Conservation (phyloP, 257 asterid species). For the Penstemon barbatus region DNA sequence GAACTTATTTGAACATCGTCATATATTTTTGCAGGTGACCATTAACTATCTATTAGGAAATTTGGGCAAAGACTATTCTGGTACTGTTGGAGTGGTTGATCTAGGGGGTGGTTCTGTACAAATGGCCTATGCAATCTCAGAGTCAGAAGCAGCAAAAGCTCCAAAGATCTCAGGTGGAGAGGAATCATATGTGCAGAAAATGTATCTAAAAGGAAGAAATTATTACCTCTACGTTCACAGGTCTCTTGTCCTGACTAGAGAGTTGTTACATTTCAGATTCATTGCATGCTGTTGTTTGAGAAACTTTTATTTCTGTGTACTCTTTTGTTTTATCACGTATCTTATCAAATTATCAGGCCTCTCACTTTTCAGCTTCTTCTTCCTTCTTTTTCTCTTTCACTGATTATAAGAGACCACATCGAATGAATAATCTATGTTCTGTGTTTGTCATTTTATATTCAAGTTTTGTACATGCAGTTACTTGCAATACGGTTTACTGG, state of each 20-base stretch:
- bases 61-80: constrained; percentile 57
- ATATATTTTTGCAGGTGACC: constrained; percentile 53
- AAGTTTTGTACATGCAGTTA: constrained; percentile 48
- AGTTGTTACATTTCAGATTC: constrained; percentile 17
- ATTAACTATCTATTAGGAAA: constrained; percentile 72
- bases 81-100: constrained; percentile 74
- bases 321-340: not conserved
- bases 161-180: constrained; percentile 48
- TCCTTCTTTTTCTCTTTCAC: not conserved
- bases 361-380: not conserved
- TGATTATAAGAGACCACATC: not conserved
- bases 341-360: not conserved
- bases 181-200: constrained; percentile 68
- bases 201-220: constrained; percentile 55
- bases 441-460: not conserved
- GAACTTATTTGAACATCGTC: constrained; percentile 18
- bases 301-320: not conserved
- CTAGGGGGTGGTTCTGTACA: constrained; percentile 94
- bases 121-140: constrained; percentile 79
- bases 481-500: constrained; percentile 76
- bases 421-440: constrained; percentile 9
- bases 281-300: constrained; percentile 18
- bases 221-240: constrained; percentile 76
- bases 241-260: constrained; percentile 33
- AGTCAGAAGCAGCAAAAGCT: constrained; percentile 63